Base-by-base conservation (phyloP, 2,329 filamentous ascomycete species). In the Cytospora mali region DNA sequence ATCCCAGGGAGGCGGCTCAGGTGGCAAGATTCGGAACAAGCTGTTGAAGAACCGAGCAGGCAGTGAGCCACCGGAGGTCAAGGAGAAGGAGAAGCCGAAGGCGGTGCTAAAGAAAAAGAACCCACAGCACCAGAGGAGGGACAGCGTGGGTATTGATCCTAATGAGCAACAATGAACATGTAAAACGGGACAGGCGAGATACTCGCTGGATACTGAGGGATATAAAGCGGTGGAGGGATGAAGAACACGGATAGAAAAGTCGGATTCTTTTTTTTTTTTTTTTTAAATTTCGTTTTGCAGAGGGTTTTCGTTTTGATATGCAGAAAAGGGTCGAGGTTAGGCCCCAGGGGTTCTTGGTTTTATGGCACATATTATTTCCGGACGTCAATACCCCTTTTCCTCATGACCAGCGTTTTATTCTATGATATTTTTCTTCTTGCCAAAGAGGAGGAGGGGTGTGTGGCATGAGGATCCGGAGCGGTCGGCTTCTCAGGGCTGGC, bases 71-170 rank as follows among this genome's bases (percentile, higher is more conserved):
- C 11, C 48, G 18, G 62, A 54, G 23, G 53, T 18, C 2, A 46
- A 46, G n/a, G 42, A 46, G n/a, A 46, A 46, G 18, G 65, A 66
- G 23, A 65, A 59, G 35, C 46, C 52, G 46, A 66, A 66, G 54
- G 42, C 62, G 13, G 65, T 66, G 13, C 50, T 66, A 25, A 64
- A 61, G 53, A 66, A 66, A 56, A 66, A 63, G 53, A 69, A 69
- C n/a, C 68, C 71, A 4, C 70, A 72, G 29, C 67, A n/a, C n/a
- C n/a, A 72, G n/a, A 69, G 72, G 46, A 75, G 71, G 64, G 70
- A 62, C 51, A 61, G 60, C 18, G 21, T 51, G 35, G 48, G 58
- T 13, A 14, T 50, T 49, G 58, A 55, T 33, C 58, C 58, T 16
- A 52, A 57, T n/a, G 63, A 62, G 33, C 63, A 62, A 29, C 39